phyloP scores from a whole-genome alignment of 768 basidiomycete genomes.

The Pleurotus salmoneostramineus region DNA sequence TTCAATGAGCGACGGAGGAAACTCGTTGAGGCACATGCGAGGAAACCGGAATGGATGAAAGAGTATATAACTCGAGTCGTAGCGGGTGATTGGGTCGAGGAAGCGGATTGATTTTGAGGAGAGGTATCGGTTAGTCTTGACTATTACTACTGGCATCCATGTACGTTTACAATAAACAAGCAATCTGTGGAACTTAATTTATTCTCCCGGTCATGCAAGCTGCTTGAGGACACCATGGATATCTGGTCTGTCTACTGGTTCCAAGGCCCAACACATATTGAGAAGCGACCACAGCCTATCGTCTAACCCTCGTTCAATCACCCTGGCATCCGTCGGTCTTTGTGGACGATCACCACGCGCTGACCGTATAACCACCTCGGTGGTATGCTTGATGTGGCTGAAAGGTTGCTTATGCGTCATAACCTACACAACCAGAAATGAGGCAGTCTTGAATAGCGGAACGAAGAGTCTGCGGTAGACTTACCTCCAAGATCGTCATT shows the following conservation, averaged over 20 bases:
- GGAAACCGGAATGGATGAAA: slow-evolving; percentile 58
- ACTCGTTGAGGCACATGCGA: slow-evolving; percentile 43
- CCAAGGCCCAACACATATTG: slow-evolving; percentile 11
- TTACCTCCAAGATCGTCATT: slow-evolving; percentile 57
- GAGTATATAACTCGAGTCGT: slow-evolving; percentile 64
- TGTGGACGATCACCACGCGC: slow-evolving; percentile 12
- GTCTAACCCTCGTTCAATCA: slow-evolving; percentile 13
- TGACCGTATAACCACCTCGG: slow-evolving; percentile 45
- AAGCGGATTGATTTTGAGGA: slow-evolving; percentile 38
- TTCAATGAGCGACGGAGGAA: slow-evolving; percentile 33
- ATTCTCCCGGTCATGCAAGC: not conserved
- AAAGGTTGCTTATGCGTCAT: slow-evolving; percentile 54
- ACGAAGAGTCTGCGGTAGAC: slow-evolving; percentile 4
- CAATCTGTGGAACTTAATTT: too few species aligned
- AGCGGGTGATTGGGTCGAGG: slow-evolving; percentile 66
- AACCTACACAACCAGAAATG: slow-evolving; percentile 27
- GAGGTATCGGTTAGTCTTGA: not conserved
- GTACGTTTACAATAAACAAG: too few species aligned
- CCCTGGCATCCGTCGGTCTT: slow-evolving; percentile 10
- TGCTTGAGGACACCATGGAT: slow-evolving; percentile 10
- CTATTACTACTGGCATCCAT: not conserved
- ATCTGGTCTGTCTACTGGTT: slow-evolving; percentile 8
- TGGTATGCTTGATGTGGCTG: slow-evolving; percentile 43
- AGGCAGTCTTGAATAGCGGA: not conserved
- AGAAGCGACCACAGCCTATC: slow-evolving; percentile 15